These are phyloP conservation scores for Thinopyrum elongatum DNA, from an alignment of 176 grass and related monocot species.

Conservation along the genomic window DNA sequence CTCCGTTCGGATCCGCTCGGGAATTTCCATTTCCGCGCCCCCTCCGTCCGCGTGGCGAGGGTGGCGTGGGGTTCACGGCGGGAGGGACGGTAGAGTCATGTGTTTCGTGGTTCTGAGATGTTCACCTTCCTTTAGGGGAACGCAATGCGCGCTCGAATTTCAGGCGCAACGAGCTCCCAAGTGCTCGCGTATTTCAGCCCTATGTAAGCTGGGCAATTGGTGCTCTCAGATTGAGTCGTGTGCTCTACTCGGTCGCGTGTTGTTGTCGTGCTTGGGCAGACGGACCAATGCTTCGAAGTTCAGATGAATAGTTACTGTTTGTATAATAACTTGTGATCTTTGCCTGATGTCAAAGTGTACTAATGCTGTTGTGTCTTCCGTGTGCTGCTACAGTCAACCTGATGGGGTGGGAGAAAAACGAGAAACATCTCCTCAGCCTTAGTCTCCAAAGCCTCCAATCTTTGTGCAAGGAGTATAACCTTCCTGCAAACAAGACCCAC, in stretches of 20 bases:
- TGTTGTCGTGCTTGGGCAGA: neutral
- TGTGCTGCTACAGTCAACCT: slow-evolving; percentile 19
- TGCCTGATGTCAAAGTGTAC: neutral
- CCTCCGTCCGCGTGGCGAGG: neutral
- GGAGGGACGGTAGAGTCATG: neutral
- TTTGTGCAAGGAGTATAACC: slow-evolving; percentile 74
- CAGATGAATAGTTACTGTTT: neutral
- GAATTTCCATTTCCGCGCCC: slow-evolving; percentile 6
- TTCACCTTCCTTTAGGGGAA: neutral
- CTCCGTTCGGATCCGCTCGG: neutral
- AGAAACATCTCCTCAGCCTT: slow-evolving; percentile 57
- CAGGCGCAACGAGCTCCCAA: neutral
- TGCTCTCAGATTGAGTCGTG: neutral
- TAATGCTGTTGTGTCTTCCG: neutral
- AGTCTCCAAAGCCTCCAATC: slow-evolving; percentile 64
- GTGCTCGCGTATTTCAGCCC: neutral
- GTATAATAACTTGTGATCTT: neutral
- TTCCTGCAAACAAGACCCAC: slow-evolving; percentile 69
- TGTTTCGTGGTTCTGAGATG: neutral
- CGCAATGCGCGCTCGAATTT: neutral
- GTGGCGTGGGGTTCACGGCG: neutral
- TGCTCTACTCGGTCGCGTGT: neutral
- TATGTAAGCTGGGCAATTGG: neutral
- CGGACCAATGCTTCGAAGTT: neutral
- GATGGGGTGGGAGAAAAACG: slow-evolving; percentile 60